Evolutionary conservation across 129 eudicot genomes (phyloP).

Genomic region (carrot (Daucus carota)): DH1_v3.0 NC_030388.2:27442501-27443000

Average conservation of each 20-base stretch:
- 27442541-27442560: too few species aligned
- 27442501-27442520: too few species aligned
- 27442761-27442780: constrained; percentile 79
- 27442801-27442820: constrained; percentile 72
- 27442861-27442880: constrained; percentile 25
- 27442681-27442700: too few species aligned
- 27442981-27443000: too few species aligned
- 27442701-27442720: constrained; percentile 7
- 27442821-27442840: constrained; percentile 57
- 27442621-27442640: too few species aligned
- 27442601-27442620: too few species aligned
- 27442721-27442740: constrained; percentile 46
- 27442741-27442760: constrained; percentile 83
- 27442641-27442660: too few species aligned
- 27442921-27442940: constrained; percentile 46
- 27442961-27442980: constrained; percentile 31
- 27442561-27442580: too few species aligned
- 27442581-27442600: too few species aligned
- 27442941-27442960: constrained; percentile 58
- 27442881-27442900: too few species aligned
- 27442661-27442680: too few species aligned
- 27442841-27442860: constrained; percentile 50
- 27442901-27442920: constrained; percentile 59
- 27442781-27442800: constrained; percentile 81
- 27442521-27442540: too few species aligned